Conservation (phyloP, 2,329 filamentous ascomycete genomes). For the Chrysosporium queenslandicum region DNA sequence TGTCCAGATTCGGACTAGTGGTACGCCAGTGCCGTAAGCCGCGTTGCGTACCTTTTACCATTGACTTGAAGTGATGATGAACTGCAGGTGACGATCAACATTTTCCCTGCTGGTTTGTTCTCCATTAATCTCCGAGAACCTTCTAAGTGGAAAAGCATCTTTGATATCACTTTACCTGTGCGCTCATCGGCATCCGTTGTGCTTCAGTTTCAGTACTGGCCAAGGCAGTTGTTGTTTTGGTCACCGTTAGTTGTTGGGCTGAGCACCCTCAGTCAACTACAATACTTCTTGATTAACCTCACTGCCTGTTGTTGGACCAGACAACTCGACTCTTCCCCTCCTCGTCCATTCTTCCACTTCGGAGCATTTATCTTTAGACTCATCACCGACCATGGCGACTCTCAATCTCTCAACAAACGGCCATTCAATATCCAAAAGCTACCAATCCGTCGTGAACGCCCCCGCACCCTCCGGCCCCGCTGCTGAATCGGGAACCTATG, state of each 20-base stretch:
- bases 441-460: conserved; percentile 57
- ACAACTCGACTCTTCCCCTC: not conserved
- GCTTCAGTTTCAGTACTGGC: not conserved
- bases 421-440: conserved; percentile 68
- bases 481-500: conserved; percentile 66
- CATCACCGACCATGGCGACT: conserved; percentile 53
- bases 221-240: not conserved
- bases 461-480: conserved; percentile 47
- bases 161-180: not conserved
- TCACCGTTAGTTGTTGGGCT: not conserved
- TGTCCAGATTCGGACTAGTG: not conserved
- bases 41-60: too few species aligned
- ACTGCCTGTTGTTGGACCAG: not conserved
- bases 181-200: not conserved
- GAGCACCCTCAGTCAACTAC: not conserved
- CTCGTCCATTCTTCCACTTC: not conserved
- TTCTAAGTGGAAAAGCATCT: not conserved
- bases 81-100: not conserved
- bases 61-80: not conserved
- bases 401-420: conserved; percentile 71
- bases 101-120: not conserved
- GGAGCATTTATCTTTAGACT: not conserved
- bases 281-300: not conserved
- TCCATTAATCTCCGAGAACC: not conserved
- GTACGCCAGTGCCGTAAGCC: too few species aligned